These are phyloP conservation scores for Nemania abortiva DNA, from an alignment of 2,329 filamentous ascomycete species.

Conservation along the genomic window DNA sequence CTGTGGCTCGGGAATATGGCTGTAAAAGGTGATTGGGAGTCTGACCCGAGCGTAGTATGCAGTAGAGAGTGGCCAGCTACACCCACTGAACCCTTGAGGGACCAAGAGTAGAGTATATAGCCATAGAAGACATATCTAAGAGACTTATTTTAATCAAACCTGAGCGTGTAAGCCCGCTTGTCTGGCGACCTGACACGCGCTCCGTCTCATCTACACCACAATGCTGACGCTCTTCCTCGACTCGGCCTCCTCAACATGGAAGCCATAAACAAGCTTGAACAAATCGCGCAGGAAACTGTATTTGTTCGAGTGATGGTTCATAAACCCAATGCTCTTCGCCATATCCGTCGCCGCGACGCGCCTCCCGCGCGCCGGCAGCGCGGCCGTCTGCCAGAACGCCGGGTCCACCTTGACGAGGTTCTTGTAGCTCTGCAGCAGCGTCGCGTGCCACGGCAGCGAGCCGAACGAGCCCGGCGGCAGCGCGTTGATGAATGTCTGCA, in stretches of 20 bases:
- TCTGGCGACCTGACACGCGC: too few species aligned
- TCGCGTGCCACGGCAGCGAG: conserved; percentile 74
- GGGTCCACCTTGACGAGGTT: conserved; percentile 81
- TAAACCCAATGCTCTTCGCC: conserved; percentile 81
- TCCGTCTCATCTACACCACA: conserved; percentile 56
- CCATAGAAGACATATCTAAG: too few species aligned
- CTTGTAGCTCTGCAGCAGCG: conserved; percentile 82
- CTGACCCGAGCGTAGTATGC: too few species aligned
- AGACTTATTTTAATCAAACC: too few species aligned
- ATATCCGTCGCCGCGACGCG: conserved; percentile 78
- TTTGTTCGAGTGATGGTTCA: conserved; percentile 75
- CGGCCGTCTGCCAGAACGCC: conserved; percentile 67
- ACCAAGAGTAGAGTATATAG: too few species aligned
- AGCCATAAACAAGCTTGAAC: conserved; percentile 86
- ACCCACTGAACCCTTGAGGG: too few species aligned
- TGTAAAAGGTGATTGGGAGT: too few species aligned
- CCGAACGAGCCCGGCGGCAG: conserved; percentile 85
- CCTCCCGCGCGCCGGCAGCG: conserved; percentile 68
- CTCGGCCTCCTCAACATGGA: conserved; percentile 82
- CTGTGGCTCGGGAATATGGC: too few species aligned
- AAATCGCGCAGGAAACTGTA: conserved; percentile 86
- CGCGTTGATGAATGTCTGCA: conserved; percentile 81
- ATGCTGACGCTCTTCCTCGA: conserved; percentile 74
- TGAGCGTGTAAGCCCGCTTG: too few species aligned
- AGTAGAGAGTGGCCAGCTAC: too few species aligned